Evolutionary conservation across 2,329 filamentous ascomycete genomes (phyloP), one percentile per base, ranked within the genome.

Genomic region (Diaporthe nobilis): DNA sequence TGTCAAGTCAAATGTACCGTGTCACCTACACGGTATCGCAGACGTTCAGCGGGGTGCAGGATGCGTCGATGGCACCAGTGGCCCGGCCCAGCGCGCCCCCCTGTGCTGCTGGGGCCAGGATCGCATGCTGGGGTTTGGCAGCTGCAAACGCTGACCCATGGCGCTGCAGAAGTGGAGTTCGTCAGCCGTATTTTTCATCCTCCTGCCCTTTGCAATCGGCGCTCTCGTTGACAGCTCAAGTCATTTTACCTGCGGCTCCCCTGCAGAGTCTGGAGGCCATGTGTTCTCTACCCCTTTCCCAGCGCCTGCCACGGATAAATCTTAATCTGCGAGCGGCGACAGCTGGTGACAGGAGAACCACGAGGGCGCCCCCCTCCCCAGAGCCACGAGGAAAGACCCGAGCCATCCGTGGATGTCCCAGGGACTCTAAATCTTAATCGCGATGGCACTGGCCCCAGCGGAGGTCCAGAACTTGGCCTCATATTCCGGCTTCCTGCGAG

Each of bases 371-470:
- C 37, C 37, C 37, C 12, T 12, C 37, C 37, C 65, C 65, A 37
- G 42, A 20, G 47, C 39, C 63, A 61, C 65, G 70, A 70, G 72
- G 75, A 72, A 76, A 72, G 72, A 76, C 71, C 75, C 72, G 75
- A 74, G 72, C 65, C 72, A 76, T 73, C 72, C 72, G 72, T 67
- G 61, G 55, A 70, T 49, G 51, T 60, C 47, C 61, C 72, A 67
- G 72, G 72, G 20, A 58, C 61, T 68, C 31, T 34, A 67, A 74
- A 74, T 53, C 71, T 65, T 71, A 71, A 42, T 57, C 25, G 42
- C 61, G 65, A 47, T 58, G 71, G 37, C 55, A 57, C 44, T 57
- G 42, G 13, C 34, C 44, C 55, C 28, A 42, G 25, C 55, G n/a
- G 13, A 39, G 65, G 65, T 31, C 60, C 34, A 37, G 42, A 22